phyloP scores from a whole-genome alignment of 2,329 filamentous ascomycete species.

The Aspergillus neoniger region DNA sequence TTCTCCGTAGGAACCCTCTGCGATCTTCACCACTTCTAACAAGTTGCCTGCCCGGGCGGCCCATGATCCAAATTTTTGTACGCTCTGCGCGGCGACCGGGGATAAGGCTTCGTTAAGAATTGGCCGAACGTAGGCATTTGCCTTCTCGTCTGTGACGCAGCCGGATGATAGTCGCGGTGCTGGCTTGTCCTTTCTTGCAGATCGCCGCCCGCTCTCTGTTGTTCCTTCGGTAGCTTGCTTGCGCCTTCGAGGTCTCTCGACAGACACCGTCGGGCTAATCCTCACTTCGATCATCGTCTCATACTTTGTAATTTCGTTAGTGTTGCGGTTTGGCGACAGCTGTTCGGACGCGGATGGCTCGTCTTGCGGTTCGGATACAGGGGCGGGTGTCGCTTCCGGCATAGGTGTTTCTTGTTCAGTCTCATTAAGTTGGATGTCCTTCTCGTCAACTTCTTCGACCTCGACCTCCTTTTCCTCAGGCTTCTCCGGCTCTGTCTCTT shows the following conservation, averaged over 20 bases:
- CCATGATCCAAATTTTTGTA: constrained; percentile 45
- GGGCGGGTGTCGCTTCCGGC: neutral
- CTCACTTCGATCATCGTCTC: constrained; percentile 35
- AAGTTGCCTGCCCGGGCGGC: constrained; percentile 40
- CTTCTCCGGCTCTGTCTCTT: neutral
- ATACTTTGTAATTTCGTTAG: constrained; percentile 13
- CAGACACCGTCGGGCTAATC: constrained; percentile 17
- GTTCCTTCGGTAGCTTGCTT: neutral
- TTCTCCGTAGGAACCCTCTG: constrained; percentile 67
- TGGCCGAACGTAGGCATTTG: constrained; percentile 37
- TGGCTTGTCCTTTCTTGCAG: constrained; percentile 23
- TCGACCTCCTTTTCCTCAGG: neutral
- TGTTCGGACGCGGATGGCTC: neutral
- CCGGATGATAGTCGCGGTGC: constrained; percentile 33
- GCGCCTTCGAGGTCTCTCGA: neutral
- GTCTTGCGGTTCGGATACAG: neutral
- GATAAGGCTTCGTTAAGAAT: constrained; percentile 43
- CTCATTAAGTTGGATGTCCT: neutral
- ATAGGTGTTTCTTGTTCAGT: neutral
- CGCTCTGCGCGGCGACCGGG: constrained; percentile 34
- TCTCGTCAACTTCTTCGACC: neutral
- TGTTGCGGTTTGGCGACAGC: neutral
- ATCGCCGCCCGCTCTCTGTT: constrained; percentile 11
- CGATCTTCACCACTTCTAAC: constrained; percentile 59
- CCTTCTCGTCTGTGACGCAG: constrained; percentile 35